phyloP scores from a whole-genome alignment of 306 rosid genomes.

The Cyamopsis tetragonoloba region DNA sequence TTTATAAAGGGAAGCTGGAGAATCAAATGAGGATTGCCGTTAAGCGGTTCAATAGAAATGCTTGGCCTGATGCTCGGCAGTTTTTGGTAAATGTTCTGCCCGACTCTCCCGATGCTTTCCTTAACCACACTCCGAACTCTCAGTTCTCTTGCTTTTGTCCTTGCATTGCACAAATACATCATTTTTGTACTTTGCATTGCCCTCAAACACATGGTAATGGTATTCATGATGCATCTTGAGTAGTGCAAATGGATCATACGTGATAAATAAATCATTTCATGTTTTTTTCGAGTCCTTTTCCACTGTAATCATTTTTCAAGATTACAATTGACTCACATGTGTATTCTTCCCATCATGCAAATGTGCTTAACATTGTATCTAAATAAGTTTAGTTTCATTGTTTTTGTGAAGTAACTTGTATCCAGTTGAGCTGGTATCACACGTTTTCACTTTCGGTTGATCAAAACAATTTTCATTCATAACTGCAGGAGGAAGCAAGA shows the following conservation, averaged over 20 bases:
- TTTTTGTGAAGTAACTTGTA: slow-evolving; percentile 16
- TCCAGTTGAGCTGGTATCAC: neutral
- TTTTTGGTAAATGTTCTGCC: slow-evolving; percentile 50
- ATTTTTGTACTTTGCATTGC: neutral
- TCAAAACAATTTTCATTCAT: slow-evolving; percentile 9
- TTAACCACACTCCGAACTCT: neutral
- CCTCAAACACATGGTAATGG: neutral
- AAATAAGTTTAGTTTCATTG: neutral
- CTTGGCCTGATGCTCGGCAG: slow-evolving; percentile 79
- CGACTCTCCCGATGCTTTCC: neutral
- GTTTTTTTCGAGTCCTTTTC: neutral
- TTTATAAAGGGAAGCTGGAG: slow-evolving; percentile 79
- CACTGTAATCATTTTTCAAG: neutral
- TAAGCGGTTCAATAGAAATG: slow-evolving; percentile 74
- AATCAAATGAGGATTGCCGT: slow-evolving; percentile 76
- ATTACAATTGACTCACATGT: neutral
- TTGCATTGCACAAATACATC: slow-evolving; percentile 3
- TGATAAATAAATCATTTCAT: neutral
- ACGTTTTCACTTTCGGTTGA: slow-evolving; percentile 16
- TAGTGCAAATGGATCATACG: neutral
- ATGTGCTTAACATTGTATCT: neutral
- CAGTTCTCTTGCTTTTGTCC: neutral
- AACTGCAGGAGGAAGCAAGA: slow-evolving; percentile 66
- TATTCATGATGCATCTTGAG: neutral
- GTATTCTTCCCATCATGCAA: neutral